A percentile compares a stretch with the other conserved stretches of the same genome.
Evolutionary conservation across 257 asterid species (phyloP).

Genomic region (Euphrasia confusa): DNA sequence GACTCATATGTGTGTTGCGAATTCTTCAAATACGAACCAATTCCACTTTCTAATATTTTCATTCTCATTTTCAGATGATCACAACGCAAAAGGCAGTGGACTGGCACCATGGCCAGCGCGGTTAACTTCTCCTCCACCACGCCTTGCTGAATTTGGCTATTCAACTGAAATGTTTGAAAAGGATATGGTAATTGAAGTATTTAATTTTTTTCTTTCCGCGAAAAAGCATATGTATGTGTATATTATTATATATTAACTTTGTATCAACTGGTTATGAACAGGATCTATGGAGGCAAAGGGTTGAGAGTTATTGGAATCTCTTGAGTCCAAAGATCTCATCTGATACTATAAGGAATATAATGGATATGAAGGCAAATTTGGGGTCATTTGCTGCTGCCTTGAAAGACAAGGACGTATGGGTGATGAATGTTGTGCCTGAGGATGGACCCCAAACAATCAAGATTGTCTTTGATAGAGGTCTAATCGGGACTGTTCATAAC

Average conservation of each 20-base stretch:
- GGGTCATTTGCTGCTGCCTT: conserved; percentile 95
- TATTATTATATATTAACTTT: conserved; percentile 3
- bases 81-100: conserved; percentile 72
- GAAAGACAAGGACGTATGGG: conserved; percentile 92
- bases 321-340: conserved; percentile 68
- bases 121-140: conserved; percentile 81
- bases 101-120: conserved; percentile 97
- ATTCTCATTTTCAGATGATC: conserved; percentile 64
- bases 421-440: conserved; percentile 89
- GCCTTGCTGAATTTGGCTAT: conserved; percentile 96
- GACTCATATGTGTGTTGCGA: neutral
- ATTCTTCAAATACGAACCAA: neutral
- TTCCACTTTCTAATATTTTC: conserved; percentile 15
- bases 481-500: neutral
- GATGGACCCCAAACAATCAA: conserved; percentile 58
- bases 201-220: neutral
- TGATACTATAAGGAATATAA: conserved; percentile 69
- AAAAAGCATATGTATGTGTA: neutral
- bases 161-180: conserved; percentile 80
- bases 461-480: neutral
- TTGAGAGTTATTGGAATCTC: conserved; percentile 70
- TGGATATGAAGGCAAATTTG: conserved; percentile 96
- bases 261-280: conserved; percentile 29
- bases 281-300: conserved; percentile 82
- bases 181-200: conserved; percentile 58